A percentile compares a stretch with the other conserved stretches of the same genome.
These are phyloP conservation scores for Phycomyces nitens DNA, from an alignment of 192 early-diverging fungal genomes.

Conservation along the genomic window DNA sequence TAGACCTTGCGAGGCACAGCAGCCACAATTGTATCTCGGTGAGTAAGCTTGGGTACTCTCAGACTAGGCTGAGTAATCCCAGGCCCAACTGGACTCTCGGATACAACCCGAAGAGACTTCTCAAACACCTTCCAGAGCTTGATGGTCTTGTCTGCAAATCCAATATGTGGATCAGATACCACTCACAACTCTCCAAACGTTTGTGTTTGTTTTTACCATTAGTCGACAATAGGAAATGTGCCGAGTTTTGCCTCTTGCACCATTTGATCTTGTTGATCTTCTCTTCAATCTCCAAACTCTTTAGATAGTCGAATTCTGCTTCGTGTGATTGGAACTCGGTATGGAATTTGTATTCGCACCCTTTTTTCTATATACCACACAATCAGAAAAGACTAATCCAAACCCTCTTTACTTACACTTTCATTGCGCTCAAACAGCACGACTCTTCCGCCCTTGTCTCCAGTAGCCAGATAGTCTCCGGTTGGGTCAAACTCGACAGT, in stretches of 20 bases:
- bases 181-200: not conserved
- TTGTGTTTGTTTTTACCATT: slow-evolving; percentile 60
- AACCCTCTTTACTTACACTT: slow-evolving; percentile 55
- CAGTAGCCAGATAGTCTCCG: slow-evolving; percentile 95
- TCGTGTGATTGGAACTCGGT: slow-evolving; percentile 99
- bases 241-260: slow-evolving; percentile 94
- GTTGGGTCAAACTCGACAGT: slow-evolving; percentile 98
- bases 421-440: slow-evolving; percentile 88
- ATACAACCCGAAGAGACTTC: slow-evolving; percentile 91
- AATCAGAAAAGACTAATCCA: slow-evolving; percentile 2
- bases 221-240: slow-evolving; percentile 95
- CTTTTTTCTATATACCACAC: slow-evolving; percentile 76
- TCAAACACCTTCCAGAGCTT: slow-evolving; percentile 99
- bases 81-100: slow-evolving; percentile 76
- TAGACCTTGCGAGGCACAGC: slow-evolving; percentile 94
- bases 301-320: slow-evolving; percentile 98
- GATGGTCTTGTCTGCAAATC: slow-evolving; percentile 73
- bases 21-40: slow-evolving; percentile 95
- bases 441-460: slow-evolving; percentile 90
- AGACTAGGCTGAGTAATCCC: slow-evolving; percentile 34
- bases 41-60: slow-evolving; percentile 80
- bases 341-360: slow-evolving; percentile 99
- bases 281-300: slow-evolving; percentile 98
- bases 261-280: slow-evolving; percentile 99
- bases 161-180: not conserved